Evolutionary conservation across 2,329 filamentous ascomycete genomes (phyloP), one percentile per base, ranked within the genome.

Genomic region (Aspergillus candidus): DNA sequence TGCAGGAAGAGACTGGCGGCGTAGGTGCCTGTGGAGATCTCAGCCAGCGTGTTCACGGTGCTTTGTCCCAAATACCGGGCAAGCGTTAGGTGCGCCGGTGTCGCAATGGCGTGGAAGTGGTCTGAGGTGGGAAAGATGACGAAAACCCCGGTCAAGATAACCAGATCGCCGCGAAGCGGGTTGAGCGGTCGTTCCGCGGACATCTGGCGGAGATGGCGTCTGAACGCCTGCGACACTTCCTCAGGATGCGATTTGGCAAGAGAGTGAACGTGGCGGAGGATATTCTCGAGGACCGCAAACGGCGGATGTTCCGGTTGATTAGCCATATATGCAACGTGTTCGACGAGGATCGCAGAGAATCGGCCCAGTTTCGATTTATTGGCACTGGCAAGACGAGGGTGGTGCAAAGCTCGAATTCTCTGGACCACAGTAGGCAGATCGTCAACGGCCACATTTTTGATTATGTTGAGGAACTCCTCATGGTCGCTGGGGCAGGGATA

Each of bases 91-190:
- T 88, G 85, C 1, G 91, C 86, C 2, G 93, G 93, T 2, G 93
- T 98, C 33, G 88, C 85, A 31, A 97, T 88, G 56, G 93, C 85
- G 59, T 98, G 93, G 67, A 97, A 98, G 68, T 97, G 90, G 67
- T 98, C 93, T 0, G 90, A 96, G 0, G 93, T 95, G 4, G 93
- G 90, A 59, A 94, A 98, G 41, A 94, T 86, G 2, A 82, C 82
- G 33, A 84, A 82, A 47, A 96, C 80, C 0, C 88, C 89, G 0
- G 88, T 90, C 31, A 98, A 71, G n/a, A 94, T 70, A 15, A 89
- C 70, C 14, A 98, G 69, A 58, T 98, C 90, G 13, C 88, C 87
- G n/a, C 75, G 62, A 11, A 65, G 55, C 63, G 77, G 58, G 65
- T 77, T 56, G 74, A 80, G 58, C 0, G 72, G 65, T 22, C 72